Base-by-base conservation (phyloP, 805 yeast genomes). In the Saccharomycopsis guyanensis region DNA sequence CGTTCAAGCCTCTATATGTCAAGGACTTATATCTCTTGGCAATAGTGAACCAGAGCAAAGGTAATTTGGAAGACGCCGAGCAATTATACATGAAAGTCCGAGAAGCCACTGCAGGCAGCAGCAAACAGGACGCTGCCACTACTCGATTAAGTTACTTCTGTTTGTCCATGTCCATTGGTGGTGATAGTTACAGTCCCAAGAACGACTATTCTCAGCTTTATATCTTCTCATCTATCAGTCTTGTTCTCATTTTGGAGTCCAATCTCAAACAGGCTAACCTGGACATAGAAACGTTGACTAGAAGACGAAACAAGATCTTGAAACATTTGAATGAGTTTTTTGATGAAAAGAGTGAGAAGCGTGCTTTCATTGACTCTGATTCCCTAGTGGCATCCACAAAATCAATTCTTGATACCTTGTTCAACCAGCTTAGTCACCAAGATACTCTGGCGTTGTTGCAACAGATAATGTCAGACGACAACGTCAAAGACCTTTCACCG, bases 1-100 rank as follows among this genome's bases (percentile, higher is more conserved):
- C 38, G 29, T 46, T 46, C 35, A 49, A 29, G 25, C 19, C 18
- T 16, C 52, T 46, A 13, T 32, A 46, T 25, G 22, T 40, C 35
- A 46, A 50, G 25, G 40, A 42, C 34, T 16, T 46, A n/a, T 50
- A 46, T 33, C 19, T 46, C 3, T 36, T 42, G 1, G 50, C 50
- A 3, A 18, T 50, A 24, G 40, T 46, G 13, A 38, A 31, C 20
- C 53, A 50, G 31, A 39, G 43, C 19, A 40, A 34, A 37, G 47
- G 50, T 10, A 43, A 46, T 29, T 12, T 49, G 3, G 41, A 24
- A 10, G 4, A 27, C 16, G 52, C 50, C 3, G 36, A 39, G 22
- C 3, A 38, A 2, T 38, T 45, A 19, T 49, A 42, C 25, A 3
- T 12, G 3, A 38, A 46, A 33, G 24, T 50, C 15, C 37, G 47